phyloP scores from a whole-genome alignment of 23 red algal genomes.

The Chondrus crispus region DNA sequence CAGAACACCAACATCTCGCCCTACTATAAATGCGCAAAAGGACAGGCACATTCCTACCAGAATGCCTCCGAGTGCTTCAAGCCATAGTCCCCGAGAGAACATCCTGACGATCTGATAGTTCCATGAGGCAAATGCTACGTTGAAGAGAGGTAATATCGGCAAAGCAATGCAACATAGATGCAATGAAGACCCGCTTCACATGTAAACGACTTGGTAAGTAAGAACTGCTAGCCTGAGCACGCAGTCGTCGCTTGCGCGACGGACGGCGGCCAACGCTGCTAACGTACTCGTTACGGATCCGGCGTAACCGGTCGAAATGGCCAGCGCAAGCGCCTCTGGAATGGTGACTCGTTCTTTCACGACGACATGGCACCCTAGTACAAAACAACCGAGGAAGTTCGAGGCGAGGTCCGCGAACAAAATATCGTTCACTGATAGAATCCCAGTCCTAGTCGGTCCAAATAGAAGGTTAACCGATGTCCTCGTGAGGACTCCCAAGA shows the following conservation, averaged over 20 bases:
- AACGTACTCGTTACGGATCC: conserved; percentile 48
- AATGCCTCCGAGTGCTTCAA: not conserved
- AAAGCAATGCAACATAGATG: not conserved
- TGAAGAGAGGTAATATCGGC: not conserved
- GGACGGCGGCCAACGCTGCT: not conserved
- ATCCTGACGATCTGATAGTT: conserved; percentile 4
- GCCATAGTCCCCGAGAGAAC: conserved; percentile 10
- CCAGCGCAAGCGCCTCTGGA: not conserved
- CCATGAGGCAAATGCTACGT: conserved; percentile 44
- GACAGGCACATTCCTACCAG: conserved; percentile 7
- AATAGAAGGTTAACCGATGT: conserved; percentile 11
- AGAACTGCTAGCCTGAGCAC: too few relatives aligned
- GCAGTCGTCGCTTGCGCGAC: too few relatives aligned
- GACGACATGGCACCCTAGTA: not conserved
- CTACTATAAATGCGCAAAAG: conserved; percentile 7
- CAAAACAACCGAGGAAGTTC: conserved; percentile 31
- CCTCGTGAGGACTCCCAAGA: conserved; percentile 26
- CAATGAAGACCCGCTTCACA: too few relatives aligned
- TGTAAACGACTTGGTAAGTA: too few relatives aligned
- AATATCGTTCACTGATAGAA: not conserved
- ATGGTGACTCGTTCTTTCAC: not conserved
- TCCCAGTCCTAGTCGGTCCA: not conserved
- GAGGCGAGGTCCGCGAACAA: conserved; percentile 32
- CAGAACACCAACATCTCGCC: not conserved
- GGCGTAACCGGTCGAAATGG: conserved; percentile 33